These are phyloP conservation scores for Coemansia sp. DNA, from an alignment of 192 early-diverging fungal species.

Conservation along the genomic window DNA sequence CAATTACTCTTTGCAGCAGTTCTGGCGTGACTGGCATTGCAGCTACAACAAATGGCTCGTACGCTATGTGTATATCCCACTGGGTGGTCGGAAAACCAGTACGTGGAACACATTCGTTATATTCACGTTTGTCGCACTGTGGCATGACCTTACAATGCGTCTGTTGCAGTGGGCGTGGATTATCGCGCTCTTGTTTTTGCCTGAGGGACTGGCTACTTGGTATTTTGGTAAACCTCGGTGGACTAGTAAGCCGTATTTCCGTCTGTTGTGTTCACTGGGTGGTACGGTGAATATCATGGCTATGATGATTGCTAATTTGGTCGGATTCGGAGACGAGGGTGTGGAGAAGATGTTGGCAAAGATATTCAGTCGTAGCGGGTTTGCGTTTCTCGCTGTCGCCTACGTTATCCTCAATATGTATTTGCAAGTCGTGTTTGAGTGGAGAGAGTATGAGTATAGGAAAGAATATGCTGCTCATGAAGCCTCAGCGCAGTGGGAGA, in stretches of 20 bases:
- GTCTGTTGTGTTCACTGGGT: conserved; percentile 78
- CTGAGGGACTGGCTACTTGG: conserved; percentile 71
- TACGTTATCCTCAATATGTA: conserved; percentile 60
- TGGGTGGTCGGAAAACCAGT: conserved; percentile 76
- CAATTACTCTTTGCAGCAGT: conserved; percentile 90
- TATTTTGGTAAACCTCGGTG: conserved; percentile 38
- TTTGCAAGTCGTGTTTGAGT: conserved; percentile 80
- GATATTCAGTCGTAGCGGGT: conserved; percentile 56
- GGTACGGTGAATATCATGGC: conserved; percentile 82
- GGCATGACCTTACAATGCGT: conserved; percentile 90
- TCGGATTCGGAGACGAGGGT: conserved; percentile 95
- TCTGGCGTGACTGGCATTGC: conserved; percentile 97
- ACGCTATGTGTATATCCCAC: conserved; percentile 85
- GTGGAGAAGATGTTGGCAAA: conserved; percentile 69
- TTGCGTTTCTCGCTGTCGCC: conserved; percentile 53
- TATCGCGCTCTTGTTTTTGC: conserved; percentile 80
- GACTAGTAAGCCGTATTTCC: conserved; percentile 57
- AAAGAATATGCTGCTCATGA: conserved; percentile 19
- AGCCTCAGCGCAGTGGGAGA: conserved; percentile 11
- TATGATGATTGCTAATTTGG: conserved; percentile 95
- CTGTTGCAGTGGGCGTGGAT: conserved; percentile 93
- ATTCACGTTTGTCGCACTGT: conserved; percentile 96
- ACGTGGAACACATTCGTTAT: conserved; percentile 79
- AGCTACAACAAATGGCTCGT: conserved; percentile 90
- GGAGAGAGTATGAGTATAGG: conserved; percentile 69